phyloP scores from a whole-genome alignment of 1,284 basidiomycete genomes.

The Trametes pubescens region DNA sequence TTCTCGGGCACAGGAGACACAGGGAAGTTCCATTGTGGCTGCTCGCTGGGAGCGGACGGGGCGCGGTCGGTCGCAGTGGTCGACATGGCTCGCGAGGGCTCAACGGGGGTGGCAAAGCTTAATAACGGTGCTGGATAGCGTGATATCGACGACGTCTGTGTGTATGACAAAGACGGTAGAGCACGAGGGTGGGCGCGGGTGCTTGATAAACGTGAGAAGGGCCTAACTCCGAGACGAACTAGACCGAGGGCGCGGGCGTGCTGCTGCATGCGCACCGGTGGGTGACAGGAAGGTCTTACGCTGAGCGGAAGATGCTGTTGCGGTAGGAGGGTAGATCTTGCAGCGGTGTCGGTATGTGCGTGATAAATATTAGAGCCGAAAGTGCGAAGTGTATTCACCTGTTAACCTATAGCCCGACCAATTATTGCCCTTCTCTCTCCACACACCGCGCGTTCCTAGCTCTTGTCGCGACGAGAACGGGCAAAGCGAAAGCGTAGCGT shows the following conservation, averaged over 20 bases:
- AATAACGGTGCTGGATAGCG: neutral
- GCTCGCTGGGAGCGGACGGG: neutral
- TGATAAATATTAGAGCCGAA: no score
- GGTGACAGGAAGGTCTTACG: neutral
- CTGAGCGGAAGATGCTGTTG: no score
- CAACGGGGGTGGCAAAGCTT: neutral
- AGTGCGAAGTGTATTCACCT: no score
- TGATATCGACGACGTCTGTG: neutral
- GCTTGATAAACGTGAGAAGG: conserved; percentile 15
- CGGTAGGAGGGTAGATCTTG: no score
- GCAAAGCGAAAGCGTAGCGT: no score
- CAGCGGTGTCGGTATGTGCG: no score
- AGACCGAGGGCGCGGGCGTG: neutral
- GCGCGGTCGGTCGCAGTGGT: neutral
- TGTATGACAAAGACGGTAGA: neutral
- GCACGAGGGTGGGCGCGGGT: neutral
- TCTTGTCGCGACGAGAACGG: no score
- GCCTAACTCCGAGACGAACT: neutral
- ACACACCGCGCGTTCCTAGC: no score
- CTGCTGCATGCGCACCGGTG: conserved; percentile 4
- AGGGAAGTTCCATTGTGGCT: conserved; percentile 50
- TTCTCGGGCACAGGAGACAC: conserved; percentile 65
- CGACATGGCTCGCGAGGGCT: neutral
- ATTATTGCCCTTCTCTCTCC: no score
- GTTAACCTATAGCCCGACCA: no score